These are phyloP conservation scores for Austroboletus novae-zelandiae DNA, from an alignment of 1,284 basidiomycete genomes.

Conservation along the genomic window DNA sequence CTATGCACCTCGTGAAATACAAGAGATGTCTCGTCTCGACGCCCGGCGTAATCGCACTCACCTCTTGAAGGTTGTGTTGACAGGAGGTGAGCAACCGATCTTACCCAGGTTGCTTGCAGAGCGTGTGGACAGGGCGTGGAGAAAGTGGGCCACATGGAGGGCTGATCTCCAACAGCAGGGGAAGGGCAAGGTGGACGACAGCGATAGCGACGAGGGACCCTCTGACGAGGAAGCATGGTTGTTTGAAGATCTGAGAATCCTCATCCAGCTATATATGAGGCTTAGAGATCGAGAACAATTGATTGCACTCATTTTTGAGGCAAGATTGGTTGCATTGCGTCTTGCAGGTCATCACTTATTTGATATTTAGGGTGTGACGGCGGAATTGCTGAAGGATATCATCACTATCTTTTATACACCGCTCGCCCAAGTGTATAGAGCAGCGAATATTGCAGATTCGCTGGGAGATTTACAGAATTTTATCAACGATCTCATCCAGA, in stretches of 20 bases:
- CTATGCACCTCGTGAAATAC: conserved; percentile 84
- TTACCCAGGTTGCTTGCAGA: conserved; percentile 77
- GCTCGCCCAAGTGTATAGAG: conserved; percentile 97
- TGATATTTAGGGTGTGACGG: conserved; percentile 75
- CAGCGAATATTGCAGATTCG: conserved; percentile 95
- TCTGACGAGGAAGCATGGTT: conserved; percentile 93
- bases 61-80: conserved; percentile 79
- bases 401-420: conserved; percentile 99
- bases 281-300: conserved; percentile 91
- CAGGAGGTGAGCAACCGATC: conserved; percentile 75
- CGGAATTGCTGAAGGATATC: conserved; percentile 96
- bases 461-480: conserved; percentile 92
- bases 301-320: conserved; percentile 94
- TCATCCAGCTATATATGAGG: conserved; percentile 75
- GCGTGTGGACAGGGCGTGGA: conserved; percentile 71
- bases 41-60: conserved; percentile 64
- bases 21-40: conserved; percentile 77
- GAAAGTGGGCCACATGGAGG: conserved; percentile 75
- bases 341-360: not conserved
- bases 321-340: conserved; percentile 29
- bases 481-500: conserved; percentile 93
- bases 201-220: conserved; percentile 92
- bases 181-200: conserved; percentile 48
- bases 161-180: conserved; percentile 57
- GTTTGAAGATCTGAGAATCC: conserved; percentile 83